Conservation (phyloP, 371 early-diverging fungal genomes). For the Actinomucor elegans region DNA sequence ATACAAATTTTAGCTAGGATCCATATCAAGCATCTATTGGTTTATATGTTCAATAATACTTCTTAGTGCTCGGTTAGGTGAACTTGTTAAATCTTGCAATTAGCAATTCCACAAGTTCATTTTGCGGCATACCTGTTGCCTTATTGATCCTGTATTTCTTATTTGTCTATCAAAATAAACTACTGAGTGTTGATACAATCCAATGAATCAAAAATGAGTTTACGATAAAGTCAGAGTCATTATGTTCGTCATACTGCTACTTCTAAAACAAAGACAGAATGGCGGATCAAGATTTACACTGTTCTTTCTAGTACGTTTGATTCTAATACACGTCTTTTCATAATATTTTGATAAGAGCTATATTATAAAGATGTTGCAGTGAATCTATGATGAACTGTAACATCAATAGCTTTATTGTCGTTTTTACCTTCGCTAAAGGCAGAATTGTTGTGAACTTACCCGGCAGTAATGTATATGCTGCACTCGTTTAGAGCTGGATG, state of each 20-base stretch:
- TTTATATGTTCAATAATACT: conserved; percentile 79
- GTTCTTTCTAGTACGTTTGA: conserved; percentile 56
- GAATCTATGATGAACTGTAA: conserved; percentile 84
- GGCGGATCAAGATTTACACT: conserved; percentile 60
- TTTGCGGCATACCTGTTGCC: conserved; percentile 80
- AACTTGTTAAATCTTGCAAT: conserved; percentile 81
- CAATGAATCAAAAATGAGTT: conserved; percentile 5
- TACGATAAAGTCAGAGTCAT: conserved; percentile 58
- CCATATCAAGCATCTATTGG: conserved; percentile 84
- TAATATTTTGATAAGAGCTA: conserved; percentile 70
- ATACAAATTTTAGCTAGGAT: conserved; percentile 78
- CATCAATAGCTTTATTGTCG: conserved; percentile 47
- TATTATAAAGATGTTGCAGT: conserved; percentile 65
- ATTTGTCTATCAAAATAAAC: conserved; percentile 19
- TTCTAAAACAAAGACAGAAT: conserved; percentile 57
- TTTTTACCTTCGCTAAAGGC: conserved; percentile 70
- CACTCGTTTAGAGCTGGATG: conserved; percentile 69
- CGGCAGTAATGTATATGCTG: conserved; percentile 67
- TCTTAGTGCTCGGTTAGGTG: conserved; percentile 86
- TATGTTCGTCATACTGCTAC: conserved; percentile 54
- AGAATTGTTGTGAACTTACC: conserved; percentile 71
- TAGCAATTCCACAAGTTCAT: conserved; percentile 81
- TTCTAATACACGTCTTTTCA: conserved; percentile 68
- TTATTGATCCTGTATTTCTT: conserved; percentile 51
- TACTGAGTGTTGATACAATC: background rate